These are phyloP conservation scores for Plasmodium coatneyi DNA, from an alignment of 169 alveolate genomes.

Conservation along the genomic window DNA sequence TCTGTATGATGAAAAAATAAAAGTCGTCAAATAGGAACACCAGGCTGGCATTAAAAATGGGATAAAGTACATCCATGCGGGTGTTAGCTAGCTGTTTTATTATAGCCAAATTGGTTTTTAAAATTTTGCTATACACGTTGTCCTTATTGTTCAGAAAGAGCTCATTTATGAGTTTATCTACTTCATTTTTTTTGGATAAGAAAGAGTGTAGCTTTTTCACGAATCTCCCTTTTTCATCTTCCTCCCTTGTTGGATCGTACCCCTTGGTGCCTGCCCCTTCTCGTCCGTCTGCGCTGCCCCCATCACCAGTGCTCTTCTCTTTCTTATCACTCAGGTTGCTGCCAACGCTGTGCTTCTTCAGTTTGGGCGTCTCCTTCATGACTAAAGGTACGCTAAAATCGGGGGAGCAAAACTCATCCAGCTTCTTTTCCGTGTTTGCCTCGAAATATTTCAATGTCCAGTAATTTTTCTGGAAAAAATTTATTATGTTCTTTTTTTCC, in stretches of 20 bases:
- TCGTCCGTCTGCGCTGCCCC: neutral
- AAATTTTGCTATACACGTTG: constrained; percentile 66
- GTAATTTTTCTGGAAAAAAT: constrained; percentile 59
- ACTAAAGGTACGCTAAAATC: neutral
- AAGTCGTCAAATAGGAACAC: constrained; percentile 70
- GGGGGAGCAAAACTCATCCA: constrained; percentile 4
- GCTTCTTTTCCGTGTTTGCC: constrained; percentile 11
- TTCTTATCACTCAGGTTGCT: neutral
- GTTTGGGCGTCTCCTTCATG: constrained; percentile 24
- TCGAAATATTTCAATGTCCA: constrained; percentile 47
- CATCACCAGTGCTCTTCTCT: neutral
- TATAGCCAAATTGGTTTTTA: constrained; percentile 59
- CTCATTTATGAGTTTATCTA: constrained; percentile 27
- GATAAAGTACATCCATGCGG: constrained; percentile 52
- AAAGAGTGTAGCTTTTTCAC: constrained; percentile 26
- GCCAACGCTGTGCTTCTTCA: neutral
- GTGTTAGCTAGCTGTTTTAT: constrained; percentile 33
- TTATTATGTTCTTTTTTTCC: constrained; percentile 36
- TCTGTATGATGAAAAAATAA: constrained; percentile 70
- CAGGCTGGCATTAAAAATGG: constrained; percentile 74
- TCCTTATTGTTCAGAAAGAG: constrained; percentile 61
- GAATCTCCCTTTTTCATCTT: constrained; percentile 14
- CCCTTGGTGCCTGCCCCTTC: neutral
- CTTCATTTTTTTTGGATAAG: neutral
- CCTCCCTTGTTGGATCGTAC: neutral